A percentile compares a stretch with the other conserved stretches of the same genome.
phyloP scores from a whole-genome alignment of 495 filamentous ascomycete species.

The Hypomontagnella monticulosa region DNA sequence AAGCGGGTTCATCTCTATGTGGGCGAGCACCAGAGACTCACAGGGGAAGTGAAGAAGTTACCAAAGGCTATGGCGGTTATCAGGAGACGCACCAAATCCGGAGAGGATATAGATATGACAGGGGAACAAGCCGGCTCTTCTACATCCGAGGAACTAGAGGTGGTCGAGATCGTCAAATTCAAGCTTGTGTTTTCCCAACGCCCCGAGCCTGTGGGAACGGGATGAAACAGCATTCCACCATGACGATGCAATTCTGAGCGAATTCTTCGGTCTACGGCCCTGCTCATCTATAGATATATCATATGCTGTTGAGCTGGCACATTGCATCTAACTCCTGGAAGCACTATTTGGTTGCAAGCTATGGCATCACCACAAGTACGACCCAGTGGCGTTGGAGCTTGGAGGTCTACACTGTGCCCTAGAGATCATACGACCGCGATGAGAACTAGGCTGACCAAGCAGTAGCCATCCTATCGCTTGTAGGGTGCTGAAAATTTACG shows the following conservation, averaged over 20 bases:
- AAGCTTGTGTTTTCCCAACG: conserved; percentile 88
- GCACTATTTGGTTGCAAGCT: no score
- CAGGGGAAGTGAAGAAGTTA: conserved; percentile 89
- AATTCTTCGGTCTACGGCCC: no score
- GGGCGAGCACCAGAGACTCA: conserved; percentile 87
- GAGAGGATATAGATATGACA: conserved; percentile 38
- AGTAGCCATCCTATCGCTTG: no score
- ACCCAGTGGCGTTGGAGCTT: no score
- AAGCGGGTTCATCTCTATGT: conserved; percentile 87
- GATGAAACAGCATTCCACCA: conserved; percentile 10
- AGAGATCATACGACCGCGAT: no score
- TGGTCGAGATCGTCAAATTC: conserved; percentile 87
- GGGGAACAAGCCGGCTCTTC: conserved; percentile 26
- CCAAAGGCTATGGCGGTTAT: conserved; percentile 80
- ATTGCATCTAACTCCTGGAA: not conserved
- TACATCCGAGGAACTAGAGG: conserved; percentile 56
- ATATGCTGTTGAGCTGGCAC: not conserved
- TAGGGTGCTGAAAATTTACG: no score
- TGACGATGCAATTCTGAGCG: not conserved
- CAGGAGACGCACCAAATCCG: conserved; percentile 55
- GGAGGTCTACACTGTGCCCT: no score
- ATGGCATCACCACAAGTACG: no score
- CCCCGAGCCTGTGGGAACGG: conserved; percentile 81
- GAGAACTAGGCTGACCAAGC: no score
- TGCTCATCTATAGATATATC: not conserved